Conservation (phyloP, 2,329 filamentous ascomycete species). For the Fonsecaea monophora region DNA sequence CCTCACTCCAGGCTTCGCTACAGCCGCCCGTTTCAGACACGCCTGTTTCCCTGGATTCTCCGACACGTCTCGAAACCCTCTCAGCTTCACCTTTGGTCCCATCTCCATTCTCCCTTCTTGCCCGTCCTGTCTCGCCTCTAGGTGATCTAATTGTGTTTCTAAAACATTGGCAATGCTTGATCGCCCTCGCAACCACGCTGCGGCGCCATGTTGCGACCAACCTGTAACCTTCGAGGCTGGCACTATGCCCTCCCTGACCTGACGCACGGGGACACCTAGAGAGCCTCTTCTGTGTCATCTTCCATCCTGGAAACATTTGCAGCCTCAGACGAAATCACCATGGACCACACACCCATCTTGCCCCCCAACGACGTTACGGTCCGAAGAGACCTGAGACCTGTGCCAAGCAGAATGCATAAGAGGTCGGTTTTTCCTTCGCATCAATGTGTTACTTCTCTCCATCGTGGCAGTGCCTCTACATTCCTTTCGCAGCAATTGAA, state of each 20-base stretch:
- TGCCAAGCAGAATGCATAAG: constrained; percentile 38
- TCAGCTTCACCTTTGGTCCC: constrained; percentile 35
- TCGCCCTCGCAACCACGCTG: constrained; percentile 9
- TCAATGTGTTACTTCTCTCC: constrained; percentile 29
- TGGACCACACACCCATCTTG: constrained; percentile 19
- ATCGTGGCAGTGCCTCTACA: constrained; percentile 39
- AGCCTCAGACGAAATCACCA: constrained; percentile 39
- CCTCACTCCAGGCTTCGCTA: constrained; percentile 7
- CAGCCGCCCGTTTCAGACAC: constrained; percentile 33
- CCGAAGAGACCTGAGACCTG: constrained; percentile 17
- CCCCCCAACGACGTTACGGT: constrained; percentile 13
- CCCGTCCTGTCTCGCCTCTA: constrained; percentile 27
- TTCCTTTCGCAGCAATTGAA: constrained; percentile 38
- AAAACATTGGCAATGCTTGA: constrained; percentile 39
- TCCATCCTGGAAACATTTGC: constrained; percentile 37
- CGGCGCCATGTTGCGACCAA: constrained; percentile 30
- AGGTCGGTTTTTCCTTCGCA: constrained; percentile 25
- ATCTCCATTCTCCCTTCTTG: constrained; percentile 13
- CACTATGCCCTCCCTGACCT: constrained; percentile 19
- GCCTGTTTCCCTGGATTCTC: constrained; percentile 22
- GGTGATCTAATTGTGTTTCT: constrained; percentile 17
- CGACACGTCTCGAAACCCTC: constrained; percentile 37
- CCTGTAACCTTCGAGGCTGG: constrained; percentile 35
- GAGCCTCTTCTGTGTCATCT: constrained; percentile 34
- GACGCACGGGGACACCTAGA: constrained; percentile 27